Evolutionary conservation across 2,329 filamentous ascomycete genomes (phyloP), one percentile per base, ranked within the genome.

Genomic region (Lasiodiplodia theobromae): DNA sequence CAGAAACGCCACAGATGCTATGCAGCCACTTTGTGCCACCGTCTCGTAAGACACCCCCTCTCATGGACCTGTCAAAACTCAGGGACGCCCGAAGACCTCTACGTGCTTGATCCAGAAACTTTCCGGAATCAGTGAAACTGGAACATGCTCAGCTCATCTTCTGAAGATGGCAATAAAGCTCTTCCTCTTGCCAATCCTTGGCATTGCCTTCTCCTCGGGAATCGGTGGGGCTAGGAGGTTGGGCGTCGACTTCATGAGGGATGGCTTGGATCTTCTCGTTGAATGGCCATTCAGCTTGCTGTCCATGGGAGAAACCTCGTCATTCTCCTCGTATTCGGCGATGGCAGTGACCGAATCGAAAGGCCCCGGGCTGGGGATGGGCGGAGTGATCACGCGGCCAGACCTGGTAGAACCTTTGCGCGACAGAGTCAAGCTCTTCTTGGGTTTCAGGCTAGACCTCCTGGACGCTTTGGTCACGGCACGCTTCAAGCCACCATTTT

Each of bases 141-240:
- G 23, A n/a, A n/a, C 31, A 49, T 51, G 40, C 40, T 63, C 49
- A 51, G 38, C 38, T 51, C 70, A 76, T 52, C 77, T 75, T 66
- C 78, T 78, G 71, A 84, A 84, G 38, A 83, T 81, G 25, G 77
- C 75, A 68, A 83, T 71, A 69, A 85, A 80, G 69, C 82, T 84
- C 75, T 84, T 84, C 68, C 82, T 77, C 75, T 84, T 84, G 65
- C 78, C 77, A 54, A 83, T 74, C 68, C 76, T 79, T n/a, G 77
- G 73, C n/a, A 72, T 72, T 14, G 73, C 68, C 28, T 70, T 70
- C 69, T 78, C 73, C 69, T 76, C 70, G 47, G 77, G 77, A 38
- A 77, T 74, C 7, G 77, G 75, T 21, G 77, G 77, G 31, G 77
- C 75, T 4, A 49, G 31, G 8, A 72, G 64, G n/a, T 71, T 71